Base-by-base conservation (phyloP, 2,329 filamentous ascomycete species). In the Sclerotinia glacialis region DNA sequence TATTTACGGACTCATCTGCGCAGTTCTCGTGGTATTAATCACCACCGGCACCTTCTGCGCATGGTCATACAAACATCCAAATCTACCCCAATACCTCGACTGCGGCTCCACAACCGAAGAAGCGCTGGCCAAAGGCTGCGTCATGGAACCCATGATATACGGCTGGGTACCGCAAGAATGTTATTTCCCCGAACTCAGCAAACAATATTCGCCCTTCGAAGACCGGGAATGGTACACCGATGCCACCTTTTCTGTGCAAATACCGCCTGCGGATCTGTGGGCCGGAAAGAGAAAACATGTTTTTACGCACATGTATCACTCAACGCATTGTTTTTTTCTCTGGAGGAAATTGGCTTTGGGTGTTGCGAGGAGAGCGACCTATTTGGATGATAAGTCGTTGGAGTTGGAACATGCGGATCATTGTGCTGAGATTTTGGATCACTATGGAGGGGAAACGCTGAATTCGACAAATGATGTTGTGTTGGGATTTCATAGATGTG, bases 331-430 rank as follows among this genome's bases (percentile, higher is more conserved):
- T 47, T 47, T 47, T 34, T 60, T 60, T 6, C 42, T 60, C 18
- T 60, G 56, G 56, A 60, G 56, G 40, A 60, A 60, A 37, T 49
- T 60, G 28, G 56, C 42, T 3, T 7, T 31, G 14, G 44, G 42
- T 2, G 14, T 60, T 34, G 56, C 56, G 56, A 60, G n/a, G 56
- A 60, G 56, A 44, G 42, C 26, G 23, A 6, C 34, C 34, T 60
- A 60, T 60, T 37, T 60, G 42, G 56, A 60, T 31, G 56, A 47
- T 31, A 60, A 60, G 42, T 34, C 26, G 2, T 18, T 60, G 21
- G 42, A 60, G 28, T 60, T 60, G 44, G 56, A 60, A 18, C 56
- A 60, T 47, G 31, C 56, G 56, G 56, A 60, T 60, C 56, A 60
- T 47, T 60, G 56, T 60, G 47, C 42, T 5, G 44, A 31, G 28